phyloP scores from a whole-genome alignment of 352 stramenopile genomes.

The Blastocystis sp. region DNA sequence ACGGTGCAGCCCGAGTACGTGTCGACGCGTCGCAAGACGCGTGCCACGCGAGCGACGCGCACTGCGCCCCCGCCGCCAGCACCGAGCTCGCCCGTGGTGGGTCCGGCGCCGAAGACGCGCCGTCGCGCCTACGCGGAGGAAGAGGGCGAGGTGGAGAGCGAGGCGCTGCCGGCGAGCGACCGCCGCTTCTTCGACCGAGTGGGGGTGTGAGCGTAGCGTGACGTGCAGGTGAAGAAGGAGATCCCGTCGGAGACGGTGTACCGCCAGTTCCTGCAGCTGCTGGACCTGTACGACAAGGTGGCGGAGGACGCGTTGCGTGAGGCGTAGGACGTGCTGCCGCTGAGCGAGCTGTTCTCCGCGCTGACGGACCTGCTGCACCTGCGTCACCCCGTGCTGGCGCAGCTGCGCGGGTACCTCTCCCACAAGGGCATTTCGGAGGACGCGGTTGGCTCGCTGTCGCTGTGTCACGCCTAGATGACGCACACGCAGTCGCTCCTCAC shows the following conservation, averaged over 20 bases:
- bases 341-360: conserved; percentile 86
- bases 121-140: not conserved
- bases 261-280: conserved; percentile 79
- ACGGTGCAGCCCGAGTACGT: conserved; percentile 74
- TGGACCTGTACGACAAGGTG: conserved; percentile 81
- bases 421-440: conserved; percentile 51
- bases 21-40: conserved; percentile 29
- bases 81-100: not conserved
- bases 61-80: conserved; percentile 31
- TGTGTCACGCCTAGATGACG: not conserved
- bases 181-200: conserved; percentile 90
- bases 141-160: conserved; percentile 60
- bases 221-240: conserved; percentile 94
- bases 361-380: conserved; percentile 77
- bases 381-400: conserved; percentile 17
- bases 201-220: conserved; percentile 81
- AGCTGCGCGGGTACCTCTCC: conserved; percentile 36
- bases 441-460: not conserved
- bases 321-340: conserved; percentile 78
- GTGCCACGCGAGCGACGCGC: conserved; percentile 22
- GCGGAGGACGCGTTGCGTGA: not conserved
- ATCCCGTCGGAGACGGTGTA: conserved; percentile 83
- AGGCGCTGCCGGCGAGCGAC: conserved; percentile 79
- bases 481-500: not conserved
- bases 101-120: not conserved